Percentiles rank a stretch among this genome's conserved stretches.
These are phyloP conservation scores for Rubia yunnanensis DNA, from an alignment of 257 asterid genomes.

Conservation along the genomic window DNA sequence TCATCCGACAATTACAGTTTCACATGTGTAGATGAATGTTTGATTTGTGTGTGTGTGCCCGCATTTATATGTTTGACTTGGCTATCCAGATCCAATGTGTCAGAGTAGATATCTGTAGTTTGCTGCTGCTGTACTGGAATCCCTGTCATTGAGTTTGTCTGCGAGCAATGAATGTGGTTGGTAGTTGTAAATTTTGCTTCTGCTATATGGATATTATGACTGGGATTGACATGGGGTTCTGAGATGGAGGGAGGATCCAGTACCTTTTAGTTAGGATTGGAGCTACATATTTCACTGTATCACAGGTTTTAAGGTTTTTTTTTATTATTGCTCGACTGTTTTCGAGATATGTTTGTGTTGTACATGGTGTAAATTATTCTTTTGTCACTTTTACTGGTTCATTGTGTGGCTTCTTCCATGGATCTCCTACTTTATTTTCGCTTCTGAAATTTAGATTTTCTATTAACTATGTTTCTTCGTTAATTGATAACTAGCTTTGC, in stretches of 20 bases:
- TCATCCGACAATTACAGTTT: background rate
- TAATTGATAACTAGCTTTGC: background rate
- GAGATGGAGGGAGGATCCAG: background rate
- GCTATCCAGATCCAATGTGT: slow-evolving; percentile 16
- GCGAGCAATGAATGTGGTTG: slow-evolving; percentile 2
- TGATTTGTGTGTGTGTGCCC: background rate
- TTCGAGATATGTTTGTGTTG: background rate
- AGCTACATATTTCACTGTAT: background rate
- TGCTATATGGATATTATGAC: background rate
- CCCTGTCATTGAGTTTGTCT: background rate
- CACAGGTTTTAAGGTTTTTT: background rate
- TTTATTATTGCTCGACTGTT: background rate
- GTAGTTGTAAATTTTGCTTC: background rate
- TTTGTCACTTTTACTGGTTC: background rate
- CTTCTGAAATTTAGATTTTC: background rate
- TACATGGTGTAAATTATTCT: background rate
- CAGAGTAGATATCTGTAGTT: background rate
- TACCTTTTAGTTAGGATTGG: background rate
- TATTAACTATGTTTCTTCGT: background rate
- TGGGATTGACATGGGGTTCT: background rate
- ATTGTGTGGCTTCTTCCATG: background rate
- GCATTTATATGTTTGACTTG: slow-evolving; percentile 3
- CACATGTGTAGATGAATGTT: background rate
- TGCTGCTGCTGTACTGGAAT: background rate
- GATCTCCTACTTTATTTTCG: background rate